These are phyloP conservation scores for Corymbia citriodora DNA, from an alignment of 441 rosid species.

Conservation along the genomic window DNA sequence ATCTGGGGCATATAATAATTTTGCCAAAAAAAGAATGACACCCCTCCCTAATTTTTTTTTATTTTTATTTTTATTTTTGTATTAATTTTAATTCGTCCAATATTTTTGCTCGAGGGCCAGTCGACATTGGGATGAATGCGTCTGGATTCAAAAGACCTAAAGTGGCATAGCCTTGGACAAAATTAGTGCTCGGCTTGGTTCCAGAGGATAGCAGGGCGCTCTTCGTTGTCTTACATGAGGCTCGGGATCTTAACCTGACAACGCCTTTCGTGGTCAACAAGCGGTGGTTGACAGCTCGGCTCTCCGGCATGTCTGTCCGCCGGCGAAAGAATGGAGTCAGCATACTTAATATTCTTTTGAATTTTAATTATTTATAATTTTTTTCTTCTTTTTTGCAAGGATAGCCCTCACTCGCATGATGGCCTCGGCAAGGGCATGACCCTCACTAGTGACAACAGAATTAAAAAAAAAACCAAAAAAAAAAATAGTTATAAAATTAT, in stretches of 20 bases:
- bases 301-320: neutral
- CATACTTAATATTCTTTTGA: neutral
- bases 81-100: too few relatives aligned
- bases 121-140: neutral
- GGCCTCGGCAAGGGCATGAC: too few relatives aligned
- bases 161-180: neutral
- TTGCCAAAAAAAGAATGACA: neutral
- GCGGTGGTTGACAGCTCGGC: neutral
- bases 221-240: neutral
- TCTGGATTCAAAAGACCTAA: neutral
- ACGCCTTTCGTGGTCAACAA: neutral
- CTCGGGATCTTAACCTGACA: neutral
- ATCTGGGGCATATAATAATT: neutral
- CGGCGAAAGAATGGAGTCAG: neutral
- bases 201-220: neutral
- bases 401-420: too few relatives aligned
- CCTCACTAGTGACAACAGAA: accelerated
- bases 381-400: too few relatives aligned
- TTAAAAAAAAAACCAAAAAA: too few relatives aligned
- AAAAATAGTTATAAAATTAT: too few relatives aligned
- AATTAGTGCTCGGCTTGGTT: neutral
- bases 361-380: too few relatives aligned
- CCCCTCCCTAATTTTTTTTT: neutral
- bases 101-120: accelerated
- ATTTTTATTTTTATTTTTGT: too few relatives aligned